A percentile compares a stretch with the other conserved stretches of the same genome.
Conservation (phyloP, 495 filamentous ascomycete species). For the Bombardia bombarda region DNA sequence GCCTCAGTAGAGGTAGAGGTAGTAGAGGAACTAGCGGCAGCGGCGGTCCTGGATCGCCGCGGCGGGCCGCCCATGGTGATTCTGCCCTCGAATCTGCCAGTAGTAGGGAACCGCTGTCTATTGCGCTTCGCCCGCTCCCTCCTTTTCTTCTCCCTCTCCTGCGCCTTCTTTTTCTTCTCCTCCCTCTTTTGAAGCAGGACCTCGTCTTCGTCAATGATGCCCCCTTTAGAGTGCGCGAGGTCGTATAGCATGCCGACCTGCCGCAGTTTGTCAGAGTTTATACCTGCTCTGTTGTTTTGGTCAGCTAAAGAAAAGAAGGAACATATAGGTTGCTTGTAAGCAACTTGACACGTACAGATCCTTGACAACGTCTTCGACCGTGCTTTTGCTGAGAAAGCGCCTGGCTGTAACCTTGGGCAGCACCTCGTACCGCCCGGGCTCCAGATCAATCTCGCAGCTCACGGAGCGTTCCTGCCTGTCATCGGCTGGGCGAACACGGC, state of each 20-base stretch:
- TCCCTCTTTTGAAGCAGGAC: slow-evolving; percentile 41
- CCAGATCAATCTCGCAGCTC: slow-evolving; percentile 61
- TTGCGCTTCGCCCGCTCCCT: slow-evolving; percentile 29
- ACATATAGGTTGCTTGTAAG: neutral
- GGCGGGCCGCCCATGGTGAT: too few relatives aligned
- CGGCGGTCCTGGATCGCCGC: slow-evolving; percentile 3
- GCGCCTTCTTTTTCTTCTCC: slow-evolving; percentile 17
- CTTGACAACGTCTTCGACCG: slow-evolving; percentile 52
- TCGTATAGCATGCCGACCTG: slow-evolving; percentile 66
- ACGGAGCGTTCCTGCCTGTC: slow-evolving; percentile 56
- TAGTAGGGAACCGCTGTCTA: slow-evolving; percentile 38
- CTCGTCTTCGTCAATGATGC: slow-evolving; percentile 58
- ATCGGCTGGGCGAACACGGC: slow-evolving; percentile 55
- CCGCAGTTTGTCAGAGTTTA: slow-evolving; percentile 60
- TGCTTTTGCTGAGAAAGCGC: slow-evolving; percentile 29
- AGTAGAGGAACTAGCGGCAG: neutral
- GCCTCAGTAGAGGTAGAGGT: neutral
- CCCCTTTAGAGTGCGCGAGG: slow-evolving; percentile 61
- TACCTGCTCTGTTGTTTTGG: slow-evolving; percentile 28
- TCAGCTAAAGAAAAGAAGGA: neutral
- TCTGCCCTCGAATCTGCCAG: slow-evolving; percentile 5
- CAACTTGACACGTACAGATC: slow-evolving; percentile 19
- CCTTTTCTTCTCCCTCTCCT: slow-evolving; percentile 15
- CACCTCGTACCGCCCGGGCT: slow-evolving; percentile 64
- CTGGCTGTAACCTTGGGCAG: slow-evolving; percentile 63